These are phyloP conservation scores for Aphanomyces cochlioides DNA, from an alignment of 352 stramenopile species.

Conservation along the genomic window DNA sequence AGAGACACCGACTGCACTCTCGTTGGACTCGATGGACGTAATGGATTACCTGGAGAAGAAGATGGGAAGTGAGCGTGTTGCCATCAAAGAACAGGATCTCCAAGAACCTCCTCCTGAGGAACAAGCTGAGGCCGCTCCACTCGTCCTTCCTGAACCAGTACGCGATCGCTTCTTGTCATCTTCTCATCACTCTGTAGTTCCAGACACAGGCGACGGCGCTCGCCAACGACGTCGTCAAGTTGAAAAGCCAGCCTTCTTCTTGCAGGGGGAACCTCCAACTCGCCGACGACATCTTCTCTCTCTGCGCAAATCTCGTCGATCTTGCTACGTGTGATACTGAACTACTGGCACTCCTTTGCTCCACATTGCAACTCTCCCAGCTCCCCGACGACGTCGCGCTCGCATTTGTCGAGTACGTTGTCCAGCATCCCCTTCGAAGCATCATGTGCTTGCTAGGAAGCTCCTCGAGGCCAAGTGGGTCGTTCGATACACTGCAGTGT, in stretches of 20 bases:
- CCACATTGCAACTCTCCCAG: neutral
- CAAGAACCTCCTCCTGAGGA: too few species aligned
- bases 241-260: too few species aligned
- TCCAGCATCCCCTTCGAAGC: neutral
- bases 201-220: neutral
- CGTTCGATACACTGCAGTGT: neutral
- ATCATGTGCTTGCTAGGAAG: conserved; percentile 4
- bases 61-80: neutral
- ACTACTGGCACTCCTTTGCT: neutral
- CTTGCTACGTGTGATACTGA: neutral
- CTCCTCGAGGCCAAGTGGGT: conserved; percentile 20
- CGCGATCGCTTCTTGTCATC: neutral
- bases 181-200: neutral
- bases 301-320: neutral
- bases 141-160: conserved; percentile 8
- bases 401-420: neutral
- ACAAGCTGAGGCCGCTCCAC: neutral
- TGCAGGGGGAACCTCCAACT: neutral
- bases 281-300: neutral
- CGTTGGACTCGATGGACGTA: neutral
- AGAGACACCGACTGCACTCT: neutral
- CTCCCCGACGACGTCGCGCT: conserved; percentile 10
- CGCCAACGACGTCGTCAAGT: neutral
- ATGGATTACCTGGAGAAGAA: conserved; percentile 3
- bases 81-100: too few species aligned